These are phyloP conservation scores for Cymbopogon flexuosus DNA, from an alignment of 202 grass and related monocot species.

Conservation along the genomic window DNA sequence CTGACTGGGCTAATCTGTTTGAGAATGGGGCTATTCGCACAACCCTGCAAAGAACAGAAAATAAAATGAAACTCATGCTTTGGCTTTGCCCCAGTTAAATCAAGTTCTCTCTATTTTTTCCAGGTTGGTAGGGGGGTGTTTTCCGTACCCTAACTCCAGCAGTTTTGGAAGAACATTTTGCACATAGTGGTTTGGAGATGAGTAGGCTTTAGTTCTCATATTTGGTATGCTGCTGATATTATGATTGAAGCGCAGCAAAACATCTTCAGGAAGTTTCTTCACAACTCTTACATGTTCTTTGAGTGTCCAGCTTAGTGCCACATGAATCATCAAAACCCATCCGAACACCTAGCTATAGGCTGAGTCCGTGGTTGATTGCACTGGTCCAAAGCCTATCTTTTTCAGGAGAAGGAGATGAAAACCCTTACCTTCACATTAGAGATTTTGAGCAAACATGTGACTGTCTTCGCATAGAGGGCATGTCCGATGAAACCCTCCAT, in stretches of 20 bases:
- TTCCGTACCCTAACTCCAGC: conserved; percentile 70
- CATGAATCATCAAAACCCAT: no score
- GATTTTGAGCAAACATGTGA: no score
- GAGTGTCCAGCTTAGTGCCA: conserved; percentile 34
- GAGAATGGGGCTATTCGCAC: conserved; percentile 94
- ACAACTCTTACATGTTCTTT: conserved; percentile 77
- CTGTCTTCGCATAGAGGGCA: no score
- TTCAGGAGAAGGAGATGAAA: no score
- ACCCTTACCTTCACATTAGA: no score
- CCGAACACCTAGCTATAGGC: no score
- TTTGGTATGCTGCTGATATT: conserved; percentile 91
- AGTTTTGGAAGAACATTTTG: conserved; percentile 85
- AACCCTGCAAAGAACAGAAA: conserved; percentile 50
- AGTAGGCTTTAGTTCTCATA: conserved; percentile 89
- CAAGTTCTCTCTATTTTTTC: neutral
- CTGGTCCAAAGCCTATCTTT: no score
- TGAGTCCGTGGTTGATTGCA: no score
- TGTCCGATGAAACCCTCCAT: no score
- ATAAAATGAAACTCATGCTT: conserved; percentile 25
- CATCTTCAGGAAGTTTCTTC: conserved; percentile 63
- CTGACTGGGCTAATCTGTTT: conserved; percentile 79
- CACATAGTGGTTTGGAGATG: conserved; percentile 67
- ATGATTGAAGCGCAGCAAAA: conserved; percentile 65
- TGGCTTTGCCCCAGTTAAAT: conserved; percentile 8
- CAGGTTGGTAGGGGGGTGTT: neutral